Evolutionary conservation across 495 filamentous ascomycete genomes (phyloP), one percentile per base, ranked within the genome.

Genomic region (Daldinia grandis): DNA sequence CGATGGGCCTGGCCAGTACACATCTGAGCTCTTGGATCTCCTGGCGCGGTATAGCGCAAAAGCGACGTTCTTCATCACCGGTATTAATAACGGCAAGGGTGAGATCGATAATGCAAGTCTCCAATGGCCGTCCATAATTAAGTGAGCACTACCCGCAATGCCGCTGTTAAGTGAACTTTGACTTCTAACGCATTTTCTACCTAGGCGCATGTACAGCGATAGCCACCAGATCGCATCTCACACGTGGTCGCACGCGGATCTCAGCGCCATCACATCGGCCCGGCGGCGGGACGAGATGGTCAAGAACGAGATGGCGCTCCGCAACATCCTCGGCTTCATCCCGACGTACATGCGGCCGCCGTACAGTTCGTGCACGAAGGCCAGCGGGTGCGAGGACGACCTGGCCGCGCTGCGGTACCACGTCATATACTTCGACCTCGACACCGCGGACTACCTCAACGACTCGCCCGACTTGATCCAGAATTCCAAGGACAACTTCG

Each of bases 291-390:
- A 83, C 0, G 88, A 92, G 76, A 85, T 93, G 80, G 66, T 84
- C 58, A 88, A 88, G 78, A 90, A 90, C 64, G 90, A 92, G 77
- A 89, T 87, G 70, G 90, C 90, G 0, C 71, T 92, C 15, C 83
- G 86, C 42, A 92, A 92, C 73, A 88, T 92, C 65, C 78, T 92
- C 8, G 90, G 89, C 15, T 82, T 84, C 60, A 86, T 90, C 61
- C 91, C 91, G 0, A 91, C 89, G n/a, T 93, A 93, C 74, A 91
- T 92, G 89, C 85, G 90, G 1, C 90, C 90, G 3, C 90, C 90
- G 0, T 92, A 89, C 74, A 87, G 86, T 1, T 85, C 83, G 53
- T 92, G 90, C 72, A 83, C 78, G 12, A 62, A 64, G 8, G 79
- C 68, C 1, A 71, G 66, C 28, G 75, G 73, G 6, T 91, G 89